Evolutionary conservation across 164 flowering plant genomes (phyloP).

Genomic region (Annona cherimola): DNA sequence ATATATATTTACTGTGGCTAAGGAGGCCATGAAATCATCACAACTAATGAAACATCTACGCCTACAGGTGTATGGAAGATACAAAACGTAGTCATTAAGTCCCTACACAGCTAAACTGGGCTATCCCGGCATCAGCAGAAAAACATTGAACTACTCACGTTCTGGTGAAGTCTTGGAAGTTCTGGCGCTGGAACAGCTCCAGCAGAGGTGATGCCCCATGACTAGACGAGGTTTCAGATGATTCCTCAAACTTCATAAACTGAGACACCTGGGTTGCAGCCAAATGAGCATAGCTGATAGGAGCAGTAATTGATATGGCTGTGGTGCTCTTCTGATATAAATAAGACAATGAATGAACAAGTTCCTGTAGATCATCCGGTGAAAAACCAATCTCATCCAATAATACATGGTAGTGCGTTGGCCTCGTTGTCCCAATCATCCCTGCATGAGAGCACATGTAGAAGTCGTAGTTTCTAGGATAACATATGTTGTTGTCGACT

Average conservation of each 20-base stretch:
- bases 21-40: no score
- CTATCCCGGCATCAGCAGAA: slow-evolving; percentile 81
- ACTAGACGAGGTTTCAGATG: slow-evolving; percentile 48
- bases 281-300: slow-evolving; percentile 74
- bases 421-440: no score
- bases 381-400: no score
- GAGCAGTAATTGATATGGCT: slow-evolving; percentile 79
- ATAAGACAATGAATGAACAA: slow-evolving; percentile 69
- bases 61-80: no score
- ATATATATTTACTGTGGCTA: no score
- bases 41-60: no score
- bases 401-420: no score
- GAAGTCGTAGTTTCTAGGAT: slow-evolving; percentile 79
- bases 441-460: slow-evolving; percentile 90
- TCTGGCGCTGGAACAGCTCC: slow-evolving; percentile 41
- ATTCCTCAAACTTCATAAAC: slow-evolving; percentile 58
- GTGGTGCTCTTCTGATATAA: slow-evolving; percentile 87
- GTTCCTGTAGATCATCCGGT: slow-evolving; percentile 64
- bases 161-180: slow-evolving; percentile 57
- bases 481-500: slow-evolving; percentile 68
- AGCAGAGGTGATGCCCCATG: slow-evolving; percentile 40
- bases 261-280: slow-evolving; percentile 73
- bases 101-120: no score
- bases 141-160: slow-evolving; percentile 66
- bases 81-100: no score